Percentiles rank a stretch among this genome's conserved stretches.
phyloP scores from a whole-genome alignment of 345 rosid genomes.

The Citrus australasica region DNA sequence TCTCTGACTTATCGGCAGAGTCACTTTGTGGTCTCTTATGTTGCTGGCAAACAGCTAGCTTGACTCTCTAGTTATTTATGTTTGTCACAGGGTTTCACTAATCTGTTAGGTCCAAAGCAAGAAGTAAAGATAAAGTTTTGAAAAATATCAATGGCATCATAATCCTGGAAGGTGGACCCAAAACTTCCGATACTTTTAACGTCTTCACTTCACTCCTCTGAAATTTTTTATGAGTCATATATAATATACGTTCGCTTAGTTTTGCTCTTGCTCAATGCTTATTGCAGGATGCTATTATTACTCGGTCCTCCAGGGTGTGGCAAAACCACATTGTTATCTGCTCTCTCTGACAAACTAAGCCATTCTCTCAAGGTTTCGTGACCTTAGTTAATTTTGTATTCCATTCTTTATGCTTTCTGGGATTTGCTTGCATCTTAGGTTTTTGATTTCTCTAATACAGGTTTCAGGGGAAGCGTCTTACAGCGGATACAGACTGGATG shows the following conservation, averaged over 20 bases:
- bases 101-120: slow-evolving; percentile 5
- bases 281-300: slow-evolving; percentile 28
- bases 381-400: not conserved
- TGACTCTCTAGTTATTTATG: too few relatives aligned
- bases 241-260: not conserved
- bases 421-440: not conserved
- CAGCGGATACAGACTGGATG: slow-evolving; percentile 28
- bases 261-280: not conserved
- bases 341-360: slow-evolving; percentile 29
- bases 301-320: slow-evolving; percentile 40
- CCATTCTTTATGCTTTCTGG: not conserved
- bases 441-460: too few relatives aligned
- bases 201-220: not conserved
- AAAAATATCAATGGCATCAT: slow-evolving; percentile 16
- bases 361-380: slow-evolving; percentile 29
- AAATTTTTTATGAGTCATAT: not conserved
- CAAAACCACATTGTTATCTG: slow-evolving; percentile 29
- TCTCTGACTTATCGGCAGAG: too few relatives aligned
- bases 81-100: slow-evolving; percentile 1
- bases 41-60: not conserved
- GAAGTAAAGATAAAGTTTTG: not conserved
- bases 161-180: slow-evolving; percentile 8
- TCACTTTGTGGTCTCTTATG: not conserved
- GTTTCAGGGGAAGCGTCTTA: slow-evolving; percentile 31
- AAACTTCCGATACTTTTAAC: not conserved